Percentiles rank a stretch among this genome's conserved stretches.
Evolutionary conservation across 2,329 filamentous ascomycete genomes (phyloP).

Genomic region (Achaetomium macrosporum): DNA sequence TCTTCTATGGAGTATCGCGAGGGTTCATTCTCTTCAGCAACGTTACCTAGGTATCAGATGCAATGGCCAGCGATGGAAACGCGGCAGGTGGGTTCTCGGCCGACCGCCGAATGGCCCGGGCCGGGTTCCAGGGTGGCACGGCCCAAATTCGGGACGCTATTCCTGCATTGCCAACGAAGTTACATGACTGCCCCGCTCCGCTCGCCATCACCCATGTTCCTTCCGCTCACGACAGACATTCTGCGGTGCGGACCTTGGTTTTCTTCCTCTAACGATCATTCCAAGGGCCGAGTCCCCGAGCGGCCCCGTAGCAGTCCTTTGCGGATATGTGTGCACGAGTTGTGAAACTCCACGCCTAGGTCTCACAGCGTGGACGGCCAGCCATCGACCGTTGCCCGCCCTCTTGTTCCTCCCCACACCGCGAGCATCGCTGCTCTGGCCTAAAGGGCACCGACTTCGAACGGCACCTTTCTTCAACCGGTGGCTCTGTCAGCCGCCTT

Average conservation of each 20-base stretch:
- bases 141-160: background rate
- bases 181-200: slow-evolving; percentile 4
- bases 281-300: too few species aligned
- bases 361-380: background rate
- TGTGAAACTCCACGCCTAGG: too few species aligned
- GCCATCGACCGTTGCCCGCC: background rate
- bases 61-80: too few species aligned
- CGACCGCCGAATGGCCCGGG: slow-evolving; percentile 2
- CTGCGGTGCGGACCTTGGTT: too few species aligned
- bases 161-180: slow-evolving; percentile 16
- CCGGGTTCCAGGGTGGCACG: slow-evolving; percentile 6
- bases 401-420: background rate
- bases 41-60: too few species aligned
- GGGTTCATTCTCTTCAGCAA: too few species aligned
- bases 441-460: background rate
- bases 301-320: too few species aligned
- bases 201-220: background rate
- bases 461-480: background rate
- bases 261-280: too few species aligned
- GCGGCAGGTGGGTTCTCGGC: too few species aligned
- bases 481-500: background rate
- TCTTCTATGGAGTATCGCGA: too few species aligned
- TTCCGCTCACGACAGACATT: background rate
- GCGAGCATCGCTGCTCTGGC: background rate
- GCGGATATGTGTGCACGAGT: too few species aligned